Evolutionary conservation across 2,329 filamentous ascomycete genomes (phyloP).

Genomic region (Chaetomium globosum): DNA sequence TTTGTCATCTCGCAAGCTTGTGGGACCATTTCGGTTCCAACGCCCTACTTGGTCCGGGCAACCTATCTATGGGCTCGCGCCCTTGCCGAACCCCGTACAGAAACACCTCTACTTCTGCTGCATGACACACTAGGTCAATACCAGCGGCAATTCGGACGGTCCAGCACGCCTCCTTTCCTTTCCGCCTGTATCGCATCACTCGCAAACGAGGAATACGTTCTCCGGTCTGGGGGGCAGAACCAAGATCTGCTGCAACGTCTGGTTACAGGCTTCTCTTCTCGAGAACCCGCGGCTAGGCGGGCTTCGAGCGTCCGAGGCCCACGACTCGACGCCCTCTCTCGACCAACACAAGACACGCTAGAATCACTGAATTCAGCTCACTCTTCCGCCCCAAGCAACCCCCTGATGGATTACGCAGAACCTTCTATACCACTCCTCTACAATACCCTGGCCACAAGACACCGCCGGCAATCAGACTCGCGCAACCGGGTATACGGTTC

Average conservation of each 20-base stretch:
- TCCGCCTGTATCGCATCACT: slow-evolving; percentile 35
- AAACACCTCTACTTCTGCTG: slow-evolving; percentile 27
- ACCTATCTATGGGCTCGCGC: slow-evolving; percentile 38
- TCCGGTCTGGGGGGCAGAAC: slow-evolving; percentile 10
- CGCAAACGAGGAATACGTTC: slow-evolving; percentile 26
- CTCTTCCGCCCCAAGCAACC: background rate
- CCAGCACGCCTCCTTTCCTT: slow-evolving; percentile 38
- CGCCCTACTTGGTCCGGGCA: slow-evolving; percentile 36
- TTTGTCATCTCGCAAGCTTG: slow-evolving; percentile 33
- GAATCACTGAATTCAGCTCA: background rate
- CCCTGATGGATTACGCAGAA: slow-evolving; percentile 1
- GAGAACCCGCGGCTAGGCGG: slow-evolving; percentile 14
- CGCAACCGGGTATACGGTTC: slow-evolving; percentile 14
- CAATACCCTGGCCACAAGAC: slow-evolving; percentile 1
- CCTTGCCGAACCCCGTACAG: slow-evolving; percentile 30
- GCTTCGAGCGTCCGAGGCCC: background rate
- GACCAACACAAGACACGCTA: background rate
- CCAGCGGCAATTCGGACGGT: slow-evolving; percentile 35
- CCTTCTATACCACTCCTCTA: slow-evolving; percentile 12
- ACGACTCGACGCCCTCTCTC: slow-evolving; percentile 1
- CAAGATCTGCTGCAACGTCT: slow-evolving; percentile 12
- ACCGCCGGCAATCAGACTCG: slow-evolving; percentile 6
- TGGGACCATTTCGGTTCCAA: slow-evolving; percentile 35
- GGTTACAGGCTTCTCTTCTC: slow-evolving; percentile 19
- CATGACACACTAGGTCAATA: slow-evolving; percentile 36